These are phyloP conservation scores for Lasiodiplodia hormozganensis DNA, from an alignment of 2,329 filamentous ascomycete species.

Conservation along the genomic window DNA sequence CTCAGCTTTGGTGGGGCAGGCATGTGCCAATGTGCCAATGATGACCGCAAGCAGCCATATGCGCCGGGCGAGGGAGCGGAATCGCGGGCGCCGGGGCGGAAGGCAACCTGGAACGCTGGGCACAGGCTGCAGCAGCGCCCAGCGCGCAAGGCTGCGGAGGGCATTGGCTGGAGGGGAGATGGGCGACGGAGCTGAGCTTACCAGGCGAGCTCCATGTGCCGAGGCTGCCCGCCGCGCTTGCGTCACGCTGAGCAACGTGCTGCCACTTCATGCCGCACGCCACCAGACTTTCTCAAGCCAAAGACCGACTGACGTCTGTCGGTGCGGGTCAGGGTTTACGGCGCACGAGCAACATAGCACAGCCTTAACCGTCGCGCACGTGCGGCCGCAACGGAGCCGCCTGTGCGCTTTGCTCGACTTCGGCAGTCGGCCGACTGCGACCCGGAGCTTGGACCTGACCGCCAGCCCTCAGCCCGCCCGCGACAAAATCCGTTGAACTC, in stretches of 20 bases:
- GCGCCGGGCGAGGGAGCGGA: slow-evolving; percentile 3
- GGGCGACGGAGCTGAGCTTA: slow-evolving; percentile 2
- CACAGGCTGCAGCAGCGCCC: neutral
- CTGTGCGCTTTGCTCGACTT: too few relatives aligned
- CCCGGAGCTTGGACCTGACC: slow-evolving; percentile 16
- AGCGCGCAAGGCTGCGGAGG: slow-evolving; percentile 1
- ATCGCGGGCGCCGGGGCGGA: neutral
- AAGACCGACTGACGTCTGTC: neutral
- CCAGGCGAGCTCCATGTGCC: neutral
- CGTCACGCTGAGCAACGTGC: neutral
- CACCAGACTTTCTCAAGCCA: neutral
- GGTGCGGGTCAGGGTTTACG: neutral
- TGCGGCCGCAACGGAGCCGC: neutral
- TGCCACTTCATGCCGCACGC: neutral
- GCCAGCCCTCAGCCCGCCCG: neutral
- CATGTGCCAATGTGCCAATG: neutral
- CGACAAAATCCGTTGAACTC: slow-evolving; percentile 23
- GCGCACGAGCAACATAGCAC: neutral
- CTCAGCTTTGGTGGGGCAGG: slow-evolving; percentile 14
- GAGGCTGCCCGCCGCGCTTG: neutral
- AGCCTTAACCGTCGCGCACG: slow-evolving; percentile 2
- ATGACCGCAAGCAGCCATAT: slow-evolving; percentile 6
- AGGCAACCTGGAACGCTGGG: neutral
- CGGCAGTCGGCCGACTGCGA: neutral
- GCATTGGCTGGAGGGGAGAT: neutral